A percentile compares a stretch with the other conserved stretches of the same genome.
These are phyloP conservation scores for Lolium perenne DNA, from an alignment of 176 grass and related monocot genomes.

Conservation along the genomic window DNA sequence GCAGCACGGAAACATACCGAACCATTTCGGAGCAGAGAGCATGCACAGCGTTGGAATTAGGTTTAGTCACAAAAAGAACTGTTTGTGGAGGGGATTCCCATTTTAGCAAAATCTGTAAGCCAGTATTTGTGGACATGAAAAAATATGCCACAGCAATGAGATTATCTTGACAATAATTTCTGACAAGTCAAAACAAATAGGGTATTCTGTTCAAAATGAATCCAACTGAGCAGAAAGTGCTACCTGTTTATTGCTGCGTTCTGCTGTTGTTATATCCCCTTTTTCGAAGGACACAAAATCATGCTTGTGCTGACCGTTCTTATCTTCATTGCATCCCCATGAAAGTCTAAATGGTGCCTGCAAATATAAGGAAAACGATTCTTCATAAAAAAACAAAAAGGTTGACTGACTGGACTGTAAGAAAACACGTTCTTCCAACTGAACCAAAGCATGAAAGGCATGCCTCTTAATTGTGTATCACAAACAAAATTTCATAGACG, in stretches of 20 bases:
- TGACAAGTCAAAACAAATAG: constrained; percentile 34
- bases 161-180: constrained; percentile 36
- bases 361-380: constrained; percentile 13
- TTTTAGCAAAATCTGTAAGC: constrained; percentile 91
- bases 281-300: constrained; percentile 98
- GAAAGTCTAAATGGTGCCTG: constrained; percentile 74
- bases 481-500: not conserved
- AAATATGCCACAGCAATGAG: constrained; percentile 22
- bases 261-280: constrained; percentile 97
- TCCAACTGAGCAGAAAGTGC: constrained; percentile 1
- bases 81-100: constrained; percentile 93
- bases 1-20: constrained; percentile 62
- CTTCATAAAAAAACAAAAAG: not conserved
- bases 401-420: not conserved
- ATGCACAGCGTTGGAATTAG: constrained; percentile 84
- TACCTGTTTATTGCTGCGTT: constrained; percentile 96
- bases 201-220: constrained; percentile 19
- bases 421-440: constrained; percentile 17
- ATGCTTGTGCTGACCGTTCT: constrained; percentile 96
- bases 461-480: not conserved
- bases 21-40: constrained; percentile 75
- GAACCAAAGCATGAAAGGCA: constrained; percentile 7
- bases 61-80: constrained; percentile 92
- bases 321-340: constrained; percentile 94
- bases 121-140: constrained; percentile 46